Evolutionary conservation across 1,284 basidiomycete genomes (phyloP).

Genomic region (Moesziomyces parantarcticus): DNA sequence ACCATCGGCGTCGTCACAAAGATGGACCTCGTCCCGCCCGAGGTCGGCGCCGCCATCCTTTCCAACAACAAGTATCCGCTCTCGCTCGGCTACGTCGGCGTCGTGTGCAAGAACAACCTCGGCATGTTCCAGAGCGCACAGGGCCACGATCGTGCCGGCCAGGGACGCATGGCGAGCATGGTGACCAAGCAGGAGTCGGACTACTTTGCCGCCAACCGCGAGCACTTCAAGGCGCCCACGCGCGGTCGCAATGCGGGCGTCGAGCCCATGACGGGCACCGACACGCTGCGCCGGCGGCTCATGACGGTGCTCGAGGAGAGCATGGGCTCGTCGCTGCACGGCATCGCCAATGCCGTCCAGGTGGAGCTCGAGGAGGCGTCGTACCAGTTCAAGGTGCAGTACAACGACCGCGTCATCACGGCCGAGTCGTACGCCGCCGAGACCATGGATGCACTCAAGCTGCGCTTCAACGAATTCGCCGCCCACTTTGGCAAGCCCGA

Average conservation of each 20-base stretch:
- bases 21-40: constrained; percentile 93
- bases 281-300: constrained; percentile 84
- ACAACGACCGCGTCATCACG: constrained; percentile 94
- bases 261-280: constrained; percentile 80
- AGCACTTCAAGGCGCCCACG: constrained; percentile 75
- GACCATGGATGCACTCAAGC: constrained; percentile 91
- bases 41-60: constrained; percentile 83
- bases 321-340: constrained; percentile 93
- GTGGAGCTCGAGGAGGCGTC: constrained; percentile 94
- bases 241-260: constrained; percentile 70
- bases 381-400: constrained; percentile 99
- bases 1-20: constrained; percentile 99
- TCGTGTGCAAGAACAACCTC: constrained; percentile 75
- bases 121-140: constrained; percentile 44
- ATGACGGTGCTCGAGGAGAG: constrained; percentile 98
- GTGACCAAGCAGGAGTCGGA: constrained; percentile 80
- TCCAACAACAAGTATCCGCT: constrained; percentile 94
- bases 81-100: constrained; percentile 95
- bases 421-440: constrained; percentile 98
- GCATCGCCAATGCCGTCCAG: constrained; percentile 95
- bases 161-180: constrained; percentile 69
- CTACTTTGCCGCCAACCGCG: constrained; percentile 80
- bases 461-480: constrained; percentile 87
- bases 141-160: constrained; percentile 51
- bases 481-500: constrained; percentile 87